A percentile compares a stretch with the other conserved stretches of the same genome.
phyloP scores from a whole-genome alignment of 345 rosid species.

The Balakata baccata region DNA sequence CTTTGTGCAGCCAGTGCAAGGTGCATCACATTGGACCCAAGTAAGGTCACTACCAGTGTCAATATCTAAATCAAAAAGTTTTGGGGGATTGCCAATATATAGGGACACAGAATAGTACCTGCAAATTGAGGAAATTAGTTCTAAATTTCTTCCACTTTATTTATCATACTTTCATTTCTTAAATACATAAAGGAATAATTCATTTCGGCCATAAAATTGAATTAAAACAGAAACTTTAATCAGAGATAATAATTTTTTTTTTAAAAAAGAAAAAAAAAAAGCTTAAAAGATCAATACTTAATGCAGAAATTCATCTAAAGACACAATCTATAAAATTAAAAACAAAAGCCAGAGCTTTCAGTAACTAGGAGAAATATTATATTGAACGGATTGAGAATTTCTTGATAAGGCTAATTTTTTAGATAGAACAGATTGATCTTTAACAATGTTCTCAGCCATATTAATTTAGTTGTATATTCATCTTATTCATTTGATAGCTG shows the following conservation, averaged over 20 bases:
- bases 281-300: background rate
- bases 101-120: slow-evolving; percentile 73
- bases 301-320: background rate
- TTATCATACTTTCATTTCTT: background rate
- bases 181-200: background rate
- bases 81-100: slow-evolving; percentile 69
- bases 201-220: background rate
- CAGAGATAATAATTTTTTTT: too few relatives aligned
- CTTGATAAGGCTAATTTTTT: too few relatives aligned
- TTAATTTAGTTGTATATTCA: background rate
- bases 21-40: slow-evolving; percentile 98
- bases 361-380: background rate
- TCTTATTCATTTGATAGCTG: too few relatives aligned
- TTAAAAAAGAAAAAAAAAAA: too few relatives aligned
- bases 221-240: background rate
- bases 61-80: slow-evolving; percentile 73
- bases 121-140: slow-evolving; percentile 16
- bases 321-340: background rate
- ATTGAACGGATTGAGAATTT: background rate
- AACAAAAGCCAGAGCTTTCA: background rate
- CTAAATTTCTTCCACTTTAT: background rate
- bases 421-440: too few relatives aligned
- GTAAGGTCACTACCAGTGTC: slow-evolving; percentile 96
- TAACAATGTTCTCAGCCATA: too few relatives aligned
- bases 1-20: slow-evolving; percentile 78